Evolutionary conservation across 495 filamentous ascomycete species (phyloP).

Genomic region (Aspergillus indologenus): DNA sequence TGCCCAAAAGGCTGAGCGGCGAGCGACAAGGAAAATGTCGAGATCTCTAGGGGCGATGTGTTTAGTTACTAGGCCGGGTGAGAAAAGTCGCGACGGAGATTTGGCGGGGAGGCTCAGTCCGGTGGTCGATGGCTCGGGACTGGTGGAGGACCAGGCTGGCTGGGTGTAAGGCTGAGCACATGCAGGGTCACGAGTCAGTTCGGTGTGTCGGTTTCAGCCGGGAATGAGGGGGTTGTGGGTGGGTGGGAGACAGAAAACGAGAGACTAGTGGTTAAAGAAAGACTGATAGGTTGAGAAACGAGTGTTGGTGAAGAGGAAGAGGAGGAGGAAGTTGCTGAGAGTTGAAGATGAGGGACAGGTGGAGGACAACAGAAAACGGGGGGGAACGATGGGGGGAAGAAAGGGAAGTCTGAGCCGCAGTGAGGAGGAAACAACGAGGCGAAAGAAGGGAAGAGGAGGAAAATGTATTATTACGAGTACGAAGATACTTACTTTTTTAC

Average conservation of each 20-base stretch:
- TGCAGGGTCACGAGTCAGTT: conserved; percentile 16
- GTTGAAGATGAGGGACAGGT: not conserved
- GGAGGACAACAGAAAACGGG: not conserved
- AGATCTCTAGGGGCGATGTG: conserved; percentile 7
- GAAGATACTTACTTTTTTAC: not conserved
- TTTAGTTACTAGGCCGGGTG: conserved; percentile 20
- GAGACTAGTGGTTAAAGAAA: not conserved
- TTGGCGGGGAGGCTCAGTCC: conserved; percentile 23
- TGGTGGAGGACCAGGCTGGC: conserved; percentile 4
- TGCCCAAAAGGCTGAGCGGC: conserved; percentile 7
- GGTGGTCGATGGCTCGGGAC: conserved; percentile 12
- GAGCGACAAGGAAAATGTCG: conserved; percentile 4
- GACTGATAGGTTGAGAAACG: not conserved
- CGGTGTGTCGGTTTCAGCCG: not conserved
- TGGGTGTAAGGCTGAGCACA: conserved; percentile 22
- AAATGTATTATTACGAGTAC: not conserved
- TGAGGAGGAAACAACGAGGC: not conserved
- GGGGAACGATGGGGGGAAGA: not conserved
- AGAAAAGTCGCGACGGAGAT: conserved; percentile 17
- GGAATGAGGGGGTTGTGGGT: conserved; percentile 4
- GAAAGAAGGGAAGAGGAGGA: not conserved
- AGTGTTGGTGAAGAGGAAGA: not conserved
- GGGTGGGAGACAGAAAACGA: conserved; percentile 10
- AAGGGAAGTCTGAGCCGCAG: not conserved
- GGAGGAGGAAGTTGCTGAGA: not conserved